Evolutionary conservation across 306 rosid species (phyloP).

Genomic region (Vigna trinervia): DNA sequence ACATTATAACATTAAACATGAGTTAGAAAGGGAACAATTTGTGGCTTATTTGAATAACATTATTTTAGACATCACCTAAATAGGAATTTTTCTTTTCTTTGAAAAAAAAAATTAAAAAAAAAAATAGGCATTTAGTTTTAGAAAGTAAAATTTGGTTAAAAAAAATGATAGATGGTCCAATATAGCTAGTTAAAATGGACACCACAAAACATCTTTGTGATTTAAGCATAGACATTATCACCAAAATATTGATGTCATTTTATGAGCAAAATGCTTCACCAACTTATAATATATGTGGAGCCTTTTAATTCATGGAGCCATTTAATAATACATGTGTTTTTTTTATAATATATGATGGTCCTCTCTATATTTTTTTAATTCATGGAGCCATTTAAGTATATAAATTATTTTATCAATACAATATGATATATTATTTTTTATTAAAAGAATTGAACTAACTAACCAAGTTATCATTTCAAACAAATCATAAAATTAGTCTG

Average conservation of each 20-base stretch:
- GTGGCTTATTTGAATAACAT: not conserved
- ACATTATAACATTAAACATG: not conserved
- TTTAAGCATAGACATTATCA: not conserved
- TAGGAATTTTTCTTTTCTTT: not conserved
- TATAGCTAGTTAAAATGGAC: not conserved
- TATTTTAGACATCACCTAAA: not conserved
- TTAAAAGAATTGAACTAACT: no score
- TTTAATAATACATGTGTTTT: not conserved
- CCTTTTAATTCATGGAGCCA: not conserved
- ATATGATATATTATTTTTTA: no score
- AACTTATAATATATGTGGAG: not conserved
- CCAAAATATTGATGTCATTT: not conserved
- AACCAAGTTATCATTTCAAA: no score
- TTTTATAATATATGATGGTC: no score
- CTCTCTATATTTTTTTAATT: no score
- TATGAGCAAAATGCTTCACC: not conserved
- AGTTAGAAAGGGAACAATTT: not conserved
- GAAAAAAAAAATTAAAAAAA: not conserved
- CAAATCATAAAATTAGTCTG: no score
- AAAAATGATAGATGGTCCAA: not conserved
- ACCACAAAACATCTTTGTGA: not conserved
- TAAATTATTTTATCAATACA: no score
- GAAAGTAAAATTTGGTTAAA: not conserved
- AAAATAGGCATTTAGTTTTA: not conserved
- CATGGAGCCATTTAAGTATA: not conserved